phyloP scores from a whole-genome alignment of 176 grass and related monocot genomes.

The Pharus latifolius region DNA sequence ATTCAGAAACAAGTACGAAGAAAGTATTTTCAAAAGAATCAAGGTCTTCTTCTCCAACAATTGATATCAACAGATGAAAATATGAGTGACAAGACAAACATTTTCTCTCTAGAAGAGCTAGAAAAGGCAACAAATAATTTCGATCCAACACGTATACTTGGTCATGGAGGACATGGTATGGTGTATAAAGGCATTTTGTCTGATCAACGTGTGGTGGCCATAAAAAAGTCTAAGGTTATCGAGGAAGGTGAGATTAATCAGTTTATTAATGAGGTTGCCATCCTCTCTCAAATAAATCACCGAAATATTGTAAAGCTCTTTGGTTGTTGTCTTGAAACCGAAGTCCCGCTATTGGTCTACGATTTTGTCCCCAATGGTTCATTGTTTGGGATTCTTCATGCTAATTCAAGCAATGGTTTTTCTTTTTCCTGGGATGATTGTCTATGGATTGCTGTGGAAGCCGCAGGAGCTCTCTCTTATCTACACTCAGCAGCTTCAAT shows the following conservation, averaged over 20 bases:
- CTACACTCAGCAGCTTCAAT: too few relatives aligned
- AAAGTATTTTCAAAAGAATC: slow-evolving; percentile 11
- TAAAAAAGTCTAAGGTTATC: too few relatives aligned
- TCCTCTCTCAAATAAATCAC: too few relatives aligned
- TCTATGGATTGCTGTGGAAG: not conserved
- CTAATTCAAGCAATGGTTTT: not conserved
- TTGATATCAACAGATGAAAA: slow-evolving; percentile 11
- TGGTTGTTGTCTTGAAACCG: slow-evolving; percentile 6
- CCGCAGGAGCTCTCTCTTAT: not conserved
- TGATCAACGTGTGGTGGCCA: not conserved
- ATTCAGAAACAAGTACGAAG: not conserved
- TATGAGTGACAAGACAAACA: not conserved
- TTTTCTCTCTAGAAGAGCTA: slow-evolving; percentile 10
- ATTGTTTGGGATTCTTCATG: not conserved
- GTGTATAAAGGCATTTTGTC: slow-evolving; percentile 10
- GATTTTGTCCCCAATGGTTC: slow-evolving; percentile 11
- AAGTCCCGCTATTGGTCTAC: not conserved
- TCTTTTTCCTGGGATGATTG: not conserved
- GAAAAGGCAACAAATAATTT: slow-evolving; percentile 2
- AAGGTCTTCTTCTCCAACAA: slow-evolving; percentile 23
- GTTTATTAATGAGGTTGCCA: too few relatives aligned
- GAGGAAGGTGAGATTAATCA: too few relatives aligned
- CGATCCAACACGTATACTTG: not conserved
- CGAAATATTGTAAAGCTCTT: too few relatives aligned
- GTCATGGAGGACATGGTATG: not conserved